These are phyloP conservation scores for Aspergillus funiculosus DNA, from an alignment of 495 filamentous ascomycete genomes.

Conservation along the genomic window DNA sequence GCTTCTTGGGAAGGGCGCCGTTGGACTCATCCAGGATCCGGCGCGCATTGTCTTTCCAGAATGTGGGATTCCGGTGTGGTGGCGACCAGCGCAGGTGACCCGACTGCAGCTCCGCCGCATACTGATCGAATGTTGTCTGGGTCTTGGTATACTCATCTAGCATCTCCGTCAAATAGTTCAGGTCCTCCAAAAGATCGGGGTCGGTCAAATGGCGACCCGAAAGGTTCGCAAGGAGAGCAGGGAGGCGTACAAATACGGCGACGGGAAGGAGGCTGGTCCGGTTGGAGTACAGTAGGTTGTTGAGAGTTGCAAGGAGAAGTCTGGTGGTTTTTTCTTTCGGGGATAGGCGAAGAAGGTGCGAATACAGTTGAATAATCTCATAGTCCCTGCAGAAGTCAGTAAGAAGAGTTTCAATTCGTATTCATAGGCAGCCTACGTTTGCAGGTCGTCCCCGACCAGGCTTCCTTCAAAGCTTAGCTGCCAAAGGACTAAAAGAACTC, in stretches of 20 bases:
- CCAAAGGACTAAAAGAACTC: slow-evolving; percentile 89
- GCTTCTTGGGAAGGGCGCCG: slow-evolving; percentile 70
- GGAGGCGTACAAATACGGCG: slow-evolving; percentile 76
- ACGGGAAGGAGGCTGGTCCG: slow-evolving; percentile 71
- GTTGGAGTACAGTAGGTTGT: slow-evolving; percentile 75
- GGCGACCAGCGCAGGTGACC: slow-evolving; percentile 94
- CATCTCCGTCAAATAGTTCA: slow-evolving; percentile 66
- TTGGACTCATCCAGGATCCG: slow-evolving; percentile 81
- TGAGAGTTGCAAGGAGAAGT: slow-evolving; percentile 78
- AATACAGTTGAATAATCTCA: slow-evolving; percentile 86
- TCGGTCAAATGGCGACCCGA: slow-evolving; percentile 79
- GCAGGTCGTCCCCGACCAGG: slow-evolving; percentile 76
- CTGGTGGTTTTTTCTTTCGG: slow-evolving; percentile 98
- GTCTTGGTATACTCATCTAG: slow-evolving; percentile 91
- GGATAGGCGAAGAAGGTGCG: slow-evolving; percentile 79
- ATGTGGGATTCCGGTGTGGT: slow-evolving; percentile 80
- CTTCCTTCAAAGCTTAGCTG: slow-evolving; percentile 88
- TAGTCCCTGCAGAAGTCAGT: slow-evolving; percentile 59
- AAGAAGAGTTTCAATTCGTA: neutral
- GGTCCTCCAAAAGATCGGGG: slow-evolving; percentile 81
- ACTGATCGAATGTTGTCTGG: slow-evolving; percentile 96
- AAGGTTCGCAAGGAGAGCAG: slow-evolving; percentile 73
- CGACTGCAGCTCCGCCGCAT: slow-evolving; percentile 80
- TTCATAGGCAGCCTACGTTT: slow-evolving; percentile 56
- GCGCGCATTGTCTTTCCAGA: slow-evolving; percentile 95